A percentile compares a stretch with the other conserved stretches of the same genome.
These are phyloP conservation scores for Pythium brassicae DNA, from an alignment of 352 stramenopile genomes.

Conservation along the genomic window DNA sequence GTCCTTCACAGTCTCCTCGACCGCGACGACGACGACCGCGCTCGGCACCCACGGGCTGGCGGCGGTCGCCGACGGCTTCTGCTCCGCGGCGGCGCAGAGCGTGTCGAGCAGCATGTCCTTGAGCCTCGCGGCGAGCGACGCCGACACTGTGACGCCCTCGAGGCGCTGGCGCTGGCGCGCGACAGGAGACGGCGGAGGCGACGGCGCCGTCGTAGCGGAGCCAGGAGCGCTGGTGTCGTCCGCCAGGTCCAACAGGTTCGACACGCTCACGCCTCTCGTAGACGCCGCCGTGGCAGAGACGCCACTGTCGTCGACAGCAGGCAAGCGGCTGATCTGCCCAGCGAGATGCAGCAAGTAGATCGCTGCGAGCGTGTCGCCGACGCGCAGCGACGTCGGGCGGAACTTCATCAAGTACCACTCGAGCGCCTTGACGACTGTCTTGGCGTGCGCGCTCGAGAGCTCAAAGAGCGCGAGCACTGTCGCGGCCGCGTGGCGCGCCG, in stretches of 20 bases:
- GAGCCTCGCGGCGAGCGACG: conserved; percentile 33
- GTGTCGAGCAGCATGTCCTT: conserved; percentile 56
- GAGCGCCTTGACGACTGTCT: conserved; percentile 34
- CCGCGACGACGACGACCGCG: conserved; percentile 39
- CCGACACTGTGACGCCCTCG: conserved; percentile 39
- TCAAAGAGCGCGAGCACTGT: conserved; percentile 48
- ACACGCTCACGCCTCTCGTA: conserved; percentile 4
- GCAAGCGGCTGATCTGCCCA: conserved; percentile 53
- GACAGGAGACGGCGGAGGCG: conserved; percentile 28
- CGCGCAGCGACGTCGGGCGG: conserved; percentile 34
- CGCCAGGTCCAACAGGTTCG: conserved; percentile 48
- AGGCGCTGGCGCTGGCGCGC: conserved; percentile 27
- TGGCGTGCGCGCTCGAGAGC: conserved; percentile 29
- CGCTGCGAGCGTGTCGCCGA: conserved; percentile 59
- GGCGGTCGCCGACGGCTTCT: conserved; percentile 1
- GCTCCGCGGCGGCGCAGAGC: conserved; percentile 18
- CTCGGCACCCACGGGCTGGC: conserved; percentile 16
- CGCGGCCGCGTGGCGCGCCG: conserved; percentile 59
- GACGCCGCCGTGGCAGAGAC: neutral
- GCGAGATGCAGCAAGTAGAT: conserved; percentile 59
- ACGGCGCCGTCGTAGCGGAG: conserved; percentile 4
- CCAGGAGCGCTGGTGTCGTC: conserved; percentile 22
- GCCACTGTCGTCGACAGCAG: conserved; percentile 3
- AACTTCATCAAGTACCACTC: conserved; percentile 52
- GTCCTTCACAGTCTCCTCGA: conserved; percentile 55